phyloP scores from a whole-genome alignment of 306 rosid genomes.

The Prosopis cineraria region DNA sequence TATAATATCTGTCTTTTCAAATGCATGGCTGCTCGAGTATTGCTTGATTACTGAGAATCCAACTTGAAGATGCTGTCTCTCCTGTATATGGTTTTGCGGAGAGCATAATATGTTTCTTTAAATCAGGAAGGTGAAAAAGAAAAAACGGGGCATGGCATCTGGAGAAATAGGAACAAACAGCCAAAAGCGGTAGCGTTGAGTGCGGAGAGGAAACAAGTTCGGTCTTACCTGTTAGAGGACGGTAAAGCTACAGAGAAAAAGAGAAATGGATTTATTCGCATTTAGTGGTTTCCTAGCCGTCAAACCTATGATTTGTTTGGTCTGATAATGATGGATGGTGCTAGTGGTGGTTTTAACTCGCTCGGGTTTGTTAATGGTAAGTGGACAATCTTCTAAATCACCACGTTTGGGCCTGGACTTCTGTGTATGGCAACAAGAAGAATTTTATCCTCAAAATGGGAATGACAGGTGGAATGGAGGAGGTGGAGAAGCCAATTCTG shows the following conservation, averaged over 20 bases:
- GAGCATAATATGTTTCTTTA: constrained; percentile 16
- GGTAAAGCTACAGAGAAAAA: not conserved
- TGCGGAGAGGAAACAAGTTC: constrained; percentile 35
- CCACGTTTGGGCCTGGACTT: constrained; percentile 36
- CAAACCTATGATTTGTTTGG: constrained; percentile 36
- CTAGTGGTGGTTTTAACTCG: constrained; percentile 37
- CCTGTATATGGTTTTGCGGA: not conserved
- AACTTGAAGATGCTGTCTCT: constrained; percentile 28
- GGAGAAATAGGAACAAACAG: constrained; percentile 13
- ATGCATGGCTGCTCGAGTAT: not conserved
- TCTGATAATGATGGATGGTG: constrained; percentile 35
- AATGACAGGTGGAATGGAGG: constrained; percentile 59
- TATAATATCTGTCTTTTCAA: not conserved
- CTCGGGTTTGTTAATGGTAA: constrained; percentile 30
- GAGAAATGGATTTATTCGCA: constrained; percentile 37
- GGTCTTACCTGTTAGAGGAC: constrained; percentile 33
- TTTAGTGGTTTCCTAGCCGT: constrained; percentile 45
- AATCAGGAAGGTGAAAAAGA: constrained; percentile 5
- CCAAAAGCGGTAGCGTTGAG: constrained; percentile 31
- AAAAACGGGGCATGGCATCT: constrained; percentile 29
- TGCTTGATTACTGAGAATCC: constrained; percentile 2
- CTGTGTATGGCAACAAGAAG: constrained; percentile 36
- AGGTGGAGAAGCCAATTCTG: constrained; percentile 38
- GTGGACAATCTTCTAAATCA: constrained; percentile 59
- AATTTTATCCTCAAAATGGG: constrained; percentile 52